phyloP scores from a whole-genome alignment of 768 basidiomycete genomes.

The Hygrocybe punicea region DNA sequence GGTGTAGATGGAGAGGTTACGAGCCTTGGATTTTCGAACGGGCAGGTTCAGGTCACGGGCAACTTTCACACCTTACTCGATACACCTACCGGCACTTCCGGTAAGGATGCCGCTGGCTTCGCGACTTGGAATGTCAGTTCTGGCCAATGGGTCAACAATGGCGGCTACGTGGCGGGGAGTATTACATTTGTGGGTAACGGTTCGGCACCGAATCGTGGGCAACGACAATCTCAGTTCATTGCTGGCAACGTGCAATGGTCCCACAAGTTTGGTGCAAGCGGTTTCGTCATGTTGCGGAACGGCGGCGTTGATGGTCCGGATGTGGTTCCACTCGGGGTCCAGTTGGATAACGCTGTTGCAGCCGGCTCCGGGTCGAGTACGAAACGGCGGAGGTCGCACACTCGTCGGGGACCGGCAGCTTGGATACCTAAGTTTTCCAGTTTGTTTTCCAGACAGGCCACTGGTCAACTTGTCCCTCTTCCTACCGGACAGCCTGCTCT shows the following conservation, averaged over 20 bases:
- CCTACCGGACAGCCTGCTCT: conserved; percentile 52
- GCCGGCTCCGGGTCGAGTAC: conserved; percentile 27
- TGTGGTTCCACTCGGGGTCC: conserved; percentile 59
- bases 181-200: conserved; percentile 69
- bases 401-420: conserved; percentile 6
- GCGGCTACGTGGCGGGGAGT: conserved; percentile 69
- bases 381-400: conserved; percentile 39
- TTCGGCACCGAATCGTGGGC: conserved; percentile 40
- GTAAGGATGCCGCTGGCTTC: conserved; percentile 53
- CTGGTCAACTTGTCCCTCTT: conserved; percentile 47
- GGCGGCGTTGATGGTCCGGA: conserved; percentile 51
- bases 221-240: conserved; percentile 47
- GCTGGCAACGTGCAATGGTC: conserved; percentile 63
- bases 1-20: conserved; percentile 79
- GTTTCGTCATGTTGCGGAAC: conserved; percentile 75
- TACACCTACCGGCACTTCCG: conserved; percentile 31
- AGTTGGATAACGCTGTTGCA: conserved; percentile 45
- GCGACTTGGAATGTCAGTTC: conserved; percentile 68
- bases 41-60: conserved; percentile 64
- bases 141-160: conserved; percentile 65
- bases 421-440: conserved; percentile 51
- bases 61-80: conserved; percentile 59
- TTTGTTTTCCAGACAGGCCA: conserved; percentile 53
- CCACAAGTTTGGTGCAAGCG: conserved; percentile 67
- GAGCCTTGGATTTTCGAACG: conserved; percentile 48